Percentiles rank a stretch among this genome's conserved stretches.
Evolutionary conservation across 2,329 filamentous ascomycete species (phyloP).

Genomic region (Neofusicoccum laricinum): DNA sequence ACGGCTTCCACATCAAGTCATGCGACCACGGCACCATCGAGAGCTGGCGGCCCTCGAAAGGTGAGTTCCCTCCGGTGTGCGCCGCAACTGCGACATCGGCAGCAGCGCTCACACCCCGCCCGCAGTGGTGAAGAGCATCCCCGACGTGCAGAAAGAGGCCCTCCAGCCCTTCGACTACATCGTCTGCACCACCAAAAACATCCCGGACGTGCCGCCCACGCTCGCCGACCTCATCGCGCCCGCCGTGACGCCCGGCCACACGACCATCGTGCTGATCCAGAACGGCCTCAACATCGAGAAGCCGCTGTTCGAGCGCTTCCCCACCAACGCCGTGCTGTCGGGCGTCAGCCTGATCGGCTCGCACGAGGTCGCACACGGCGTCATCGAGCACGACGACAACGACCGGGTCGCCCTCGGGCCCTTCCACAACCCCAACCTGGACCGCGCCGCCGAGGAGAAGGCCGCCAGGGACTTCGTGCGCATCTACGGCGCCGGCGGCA

Average conservation of each 20-base stretch:
- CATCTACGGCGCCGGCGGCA: constrained; percentile 48
- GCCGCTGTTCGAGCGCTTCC: constrained; percentile 51
- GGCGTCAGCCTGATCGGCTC: constrained; percentile 54
- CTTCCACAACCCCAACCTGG: constrained; percentile 42
- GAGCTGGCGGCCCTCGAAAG: constrained; percentile 47
- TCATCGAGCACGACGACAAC: constrained; percentile 52
- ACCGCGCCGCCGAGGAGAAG: constrained; percentile 21
- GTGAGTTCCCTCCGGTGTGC: constrained; percentile 24
- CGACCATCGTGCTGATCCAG: constrained; percentile 57
- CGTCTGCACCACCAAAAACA: constrained; percentile 58
- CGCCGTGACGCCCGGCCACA: constrained; percentile 51
- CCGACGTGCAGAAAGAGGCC: constrained; percentile 39
- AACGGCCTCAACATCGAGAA: constrained; percentile 64
- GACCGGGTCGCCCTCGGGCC: constrained; percentile 53
- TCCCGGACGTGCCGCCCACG: constrained; percentile 52
- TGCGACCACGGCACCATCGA: constrained; percentile 53
- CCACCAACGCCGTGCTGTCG: constrained; percentile 51
- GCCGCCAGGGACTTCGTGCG: constrained; percentile 44
- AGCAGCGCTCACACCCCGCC: neutral
- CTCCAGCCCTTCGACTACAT: constrained; percentile 53
- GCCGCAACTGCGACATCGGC: no score
- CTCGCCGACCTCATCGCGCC: constrained; percentile 50
- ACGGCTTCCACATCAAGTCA: constrained; percentile 56
- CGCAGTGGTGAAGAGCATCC: constrained; percentile 48
- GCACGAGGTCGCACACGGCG: constrained; percentile 46